Base-by-base conservation (phyloP, 306 rosid genomes). In the Gastrolobium villosum region DNA sequence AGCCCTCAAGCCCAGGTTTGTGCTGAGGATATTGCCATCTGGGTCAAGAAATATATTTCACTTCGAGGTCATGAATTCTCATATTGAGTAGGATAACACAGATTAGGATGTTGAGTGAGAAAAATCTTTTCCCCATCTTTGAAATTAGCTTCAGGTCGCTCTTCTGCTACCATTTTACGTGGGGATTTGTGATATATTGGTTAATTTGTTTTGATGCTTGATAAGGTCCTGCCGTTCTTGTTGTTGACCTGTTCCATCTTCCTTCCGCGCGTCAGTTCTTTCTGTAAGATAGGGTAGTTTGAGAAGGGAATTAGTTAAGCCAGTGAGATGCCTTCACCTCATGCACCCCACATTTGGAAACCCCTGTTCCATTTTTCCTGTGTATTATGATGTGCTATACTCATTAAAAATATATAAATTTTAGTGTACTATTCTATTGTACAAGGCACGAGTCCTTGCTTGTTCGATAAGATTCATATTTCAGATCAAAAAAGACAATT, bases 11-110 rank as follows among this genome's bases (percentile, higher is more conserved):
- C 98, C 8, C 97, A 88, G 77, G 98, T 79, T 54, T 93, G 98
- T 72, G 97, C 96, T 0, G 99, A 95, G 87, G 99, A 95, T 75
- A 88, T 95, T 53, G 94, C 98, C 87, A 93, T 95, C 70, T 95
- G 99, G 99, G 96, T 89, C 69, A 87, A 95, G 86, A 95, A 95
- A 70, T 93, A 89, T 78, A 93, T 93, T 76, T 95, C 98, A 56
- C 89, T 91, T 64, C 87, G 97, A 80, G 98, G 99, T 76, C 97
- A 95, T 14, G 98, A 95, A 78, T 93, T 95, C 86, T 95, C 99
- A 54, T 95, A 95, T 82, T 95, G 83, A 85, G 79, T 69, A 63
- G 79, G 83, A 66, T 74, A 67, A 43, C 41, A 45, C 68, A 52
- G 62, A 48, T 65, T 52, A 52, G 6, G 57, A 73, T 60, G 74